phyloP scores from a whole-genome alignment of 495 filamentous ascomycete species.

The Penicillium egyptiacum region DNA sequence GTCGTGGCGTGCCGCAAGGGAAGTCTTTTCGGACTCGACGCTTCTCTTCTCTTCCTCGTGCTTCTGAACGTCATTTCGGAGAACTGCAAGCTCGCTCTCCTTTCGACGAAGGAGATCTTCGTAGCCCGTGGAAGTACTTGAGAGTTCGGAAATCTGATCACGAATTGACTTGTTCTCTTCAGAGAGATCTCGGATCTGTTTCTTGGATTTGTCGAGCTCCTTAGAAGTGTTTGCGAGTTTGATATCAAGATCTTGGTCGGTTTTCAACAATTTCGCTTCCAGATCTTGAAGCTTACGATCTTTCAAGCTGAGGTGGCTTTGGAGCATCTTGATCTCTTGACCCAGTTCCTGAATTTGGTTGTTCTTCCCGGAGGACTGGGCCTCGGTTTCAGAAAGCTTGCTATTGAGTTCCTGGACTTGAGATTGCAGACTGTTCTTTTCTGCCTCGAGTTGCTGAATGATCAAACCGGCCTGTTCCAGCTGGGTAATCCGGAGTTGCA shows the following conservation, averaged over 20 bases:
- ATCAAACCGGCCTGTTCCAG: conserved; percentile 89
- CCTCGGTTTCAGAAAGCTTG: conserved; percentile 65
- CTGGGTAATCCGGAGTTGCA: conserved; percentile 73
- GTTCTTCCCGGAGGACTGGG: conserved; percentile 64
- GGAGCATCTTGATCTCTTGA: conserved; percentile 85
- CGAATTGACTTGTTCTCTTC: conserved; percentile 83
- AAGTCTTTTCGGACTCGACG: conserved; percentile 72
- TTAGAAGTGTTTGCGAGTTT: conserved; percentile 82
- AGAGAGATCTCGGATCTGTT: conserved; percentile 69
- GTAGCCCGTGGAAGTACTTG: conserved; percentile 88
- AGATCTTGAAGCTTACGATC: conserved; percentile 88
- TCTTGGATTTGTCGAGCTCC: conserved; percentile 69
- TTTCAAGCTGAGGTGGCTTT: conserved; percentile 86
- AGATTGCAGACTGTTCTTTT: conserved; percentile 73
- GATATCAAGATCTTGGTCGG: conserved; percentile 85
- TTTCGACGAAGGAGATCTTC: conserved; percentile 91
- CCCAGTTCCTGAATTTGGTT: conserved; percentile 69
- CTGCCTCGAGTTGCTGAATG: conserved; percentile 77
- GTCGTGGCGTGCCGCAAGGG: conserved; percentile 72
- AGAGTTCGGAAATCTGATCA: conserved; percentile 82
- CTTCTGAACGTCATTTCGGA: conserved; percentile 79
- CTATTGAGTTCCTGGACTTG: conserved; percentile 65
- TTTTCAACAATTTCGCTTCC: conserved; percentile 78
- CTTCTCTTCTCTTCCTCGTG: conserved; percentile 72
- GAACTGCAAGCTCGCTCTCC: conserved; percentile 85